Conservation (phyloP, 148 eudicot species). For the Nepenthes gracilis region DNA sequence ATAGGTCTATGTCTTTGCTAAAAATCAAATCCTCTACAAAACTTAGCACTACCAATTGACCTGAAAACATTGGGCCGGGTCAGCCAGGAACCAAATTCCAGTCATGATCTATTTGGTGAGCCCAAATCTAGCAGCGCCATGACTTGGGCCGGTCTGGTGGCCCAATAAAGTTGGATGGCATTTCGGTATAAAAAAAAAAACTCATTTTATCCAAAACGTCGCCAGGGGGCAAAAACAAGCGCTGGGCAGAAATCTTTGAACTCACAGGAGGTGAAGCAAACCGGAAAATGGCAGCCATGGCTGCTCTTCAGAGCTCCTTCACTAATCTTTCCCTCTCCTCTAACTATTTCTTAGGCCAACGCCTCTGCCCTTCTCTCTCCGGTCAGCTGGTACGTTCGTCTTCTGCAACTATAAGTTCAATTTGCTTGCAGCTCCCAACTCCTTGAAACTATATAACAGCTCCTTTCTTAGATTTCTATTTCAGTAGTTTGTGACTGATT, state of each 20-base stretch:
- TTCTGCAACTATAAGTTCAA: neutral
- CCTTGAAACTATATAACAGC: neutral
- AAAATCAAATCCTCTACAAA: too few relatives aligned
- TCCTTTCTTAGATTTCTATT: neutral
- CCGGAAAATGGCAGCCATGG: slow-evolving; percentile 52
- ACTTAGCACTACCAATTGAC: too few relatives aligned
- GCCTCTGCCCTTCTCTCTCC: slow-evolving; percentile 40
- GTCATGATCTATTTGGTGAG: too few relatives aligned
- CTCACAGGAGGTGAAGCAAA: neutral
- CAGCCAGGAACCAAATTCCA: too few relatives aligned
- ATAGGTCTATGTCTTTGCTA: too few relatives aligned
- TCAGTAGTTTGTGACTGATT: too few relatives aligned
- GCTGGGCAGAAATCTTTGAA: neutral
- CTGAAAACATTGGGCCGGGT: too few relatives aligned
- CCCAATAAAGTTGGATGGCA: too few relatives aligned
- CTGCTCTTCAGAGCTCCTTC: slow-evolving; percentile 72
- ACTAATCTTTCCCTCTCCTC: slow-evolving; percentile 65
- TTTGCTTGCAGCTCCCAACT: neutral
- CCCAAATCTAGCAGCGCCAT: too few relatives aligned
- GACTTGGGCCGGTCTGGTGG: too few relatives aligned
- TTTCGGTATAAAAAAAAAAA: too few relatives aligned
- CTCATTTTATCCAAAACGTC: slow-evolving; percentile 5
- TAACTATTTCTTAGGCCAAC: slow-evolving; percentile 62
- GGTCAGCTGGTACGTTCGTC: slow-evolving; percentile 24
- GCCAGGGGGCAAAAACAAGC: neutral